A percentile compares a stretch with the other conserved stretches of the same genome.
Conservation (phyloP, 441 rosid genomes). For the Bruguiera hainesii region DNA sequence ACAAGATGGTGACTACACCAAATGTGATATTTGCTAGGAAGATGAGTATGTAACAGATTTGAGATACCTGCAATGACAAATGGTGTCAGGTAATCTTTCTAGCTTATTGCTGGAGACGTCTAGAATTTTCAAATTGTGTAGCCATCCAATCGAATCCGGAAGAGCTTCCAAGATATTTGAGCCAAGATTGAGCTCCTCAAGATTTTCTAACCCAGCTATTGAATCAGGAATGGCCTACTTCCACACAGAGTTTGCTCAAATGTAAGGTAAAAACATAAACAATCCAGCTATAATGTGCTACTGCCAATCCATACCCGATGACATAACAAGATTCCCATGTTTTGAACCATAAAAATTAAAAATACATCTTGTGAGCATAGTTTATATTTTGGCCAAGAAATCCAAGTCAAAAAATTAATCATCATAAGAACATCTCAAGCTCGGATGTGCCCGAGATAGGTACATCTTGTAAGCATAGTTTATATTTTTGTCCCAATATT, state of each 20-base stretch:
- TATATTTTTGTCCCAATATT: no score
- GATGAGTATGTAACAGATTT: slow-evolving; percentile 14
- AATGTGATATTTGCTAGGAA: not conserved
- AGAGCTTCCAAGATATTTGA: slow-evolving; percentile 67
- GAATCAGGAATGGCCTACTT: slow-evolving; percentile 79
- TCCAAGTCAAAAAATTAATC: no score
- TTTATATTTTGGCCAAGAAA: no score
- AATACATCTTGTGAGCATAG: no score
- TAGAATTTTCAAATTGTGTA: slow-evolving; percentile 60
- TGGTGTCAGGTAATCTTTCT: slow-evolving; percentile 59
- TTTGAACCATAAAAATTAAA: no score
- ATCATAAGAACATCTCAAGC: no score
- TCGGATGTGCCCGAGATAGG: no score
- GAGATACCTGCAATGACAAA: slow-evolving; percentile 67
- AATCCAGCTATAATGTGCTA: not conserved
- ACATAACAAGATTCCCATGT: no score
- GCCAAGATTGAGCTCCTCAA: slow-evolving; percentile 67
- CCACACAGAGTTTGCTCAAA: slow-evolving; percentile 16
- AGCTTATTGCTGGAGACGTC: slow-evolving; percentile 72
- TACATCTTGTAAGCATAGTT: no score
- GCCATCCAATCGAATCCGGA: slow-evolving; percentile 76
- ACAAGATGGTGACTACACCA: no score
- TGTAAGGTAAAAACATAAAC: slow-evolving; percentile 3
- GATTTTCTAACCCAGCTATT: slow-evolving; percentile 59
- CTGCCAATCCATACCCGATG: no score